A percentile compares a stretch with the other conserved stretches of the same genome.
phyloP scores from a whole-genome alignment of 2,329 filamentous ascomycete species.

The Fusarium veterinarium region DNA sequence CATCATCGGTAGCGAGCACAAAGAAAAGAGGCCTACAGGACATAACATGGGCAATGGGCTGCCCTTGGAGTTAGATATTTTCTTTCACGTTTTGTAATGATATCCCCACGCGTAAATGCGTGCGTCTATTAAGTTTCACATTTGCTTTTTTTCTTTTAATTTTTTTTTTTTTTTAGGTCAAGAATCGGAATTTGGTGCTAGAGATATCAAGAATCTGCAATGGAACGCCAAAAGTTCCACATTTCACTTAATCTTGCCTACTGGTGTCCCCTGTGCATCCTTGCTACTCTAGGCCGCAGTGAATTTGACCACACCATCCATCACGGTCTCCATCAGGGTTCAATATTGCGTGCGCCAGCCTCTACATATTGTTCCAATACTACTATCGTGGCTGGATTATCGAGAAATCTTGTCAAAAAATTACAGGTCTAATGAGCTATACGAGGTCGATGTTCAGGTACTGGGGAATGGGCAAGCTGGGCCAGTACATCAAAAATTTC shows the following conservation, averaged over 20 bases:
- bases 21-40: slow-evolving; percentile 35
- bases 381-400: slow-evolving; percentile 9
- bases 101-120: slow-evolving; percentile 38
- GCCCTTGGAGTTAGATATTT: slow-evolving; percentile 35
- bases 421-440: neutral
- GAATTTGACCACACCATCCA: neutral
- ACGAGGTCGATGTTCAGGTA: neutral
- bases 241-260: neutral
- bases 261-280: neutral
- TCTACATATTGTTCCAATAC: slow-evolving; percentile 4
- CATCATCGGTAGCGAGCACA: slow-evolving; percentile 22
- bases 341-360: slow-evolving; percentile 12
- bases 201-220: slow-evolving; percentile 23
- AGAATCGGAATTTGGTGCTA: slow-evolving; percentile 11
- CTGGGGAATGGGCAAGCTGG: neutral
- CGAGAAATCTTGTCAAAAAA: neutral
- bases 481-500: neutral
- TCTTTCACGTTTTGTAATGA: slow-evolving; percentile 39
- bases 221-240: slow-evolving; percentile 7
- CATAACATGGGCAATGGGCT: slow-evolving; percentile 34
- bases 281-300: neutral
- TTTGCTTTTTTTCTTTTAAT: slow-evolving; percentile 13
- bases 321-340: slow-evolving; percentile 12
- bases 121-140: slow-evolving; percentile 31
- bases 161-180: slow-evolving; percentile 4